These are phyloP conservation scores for Colletotrichum liaoningense DNA, from an alignment of 2,329 filamentous ascomycete genomes.

Conservation along the genomic window DNA sequence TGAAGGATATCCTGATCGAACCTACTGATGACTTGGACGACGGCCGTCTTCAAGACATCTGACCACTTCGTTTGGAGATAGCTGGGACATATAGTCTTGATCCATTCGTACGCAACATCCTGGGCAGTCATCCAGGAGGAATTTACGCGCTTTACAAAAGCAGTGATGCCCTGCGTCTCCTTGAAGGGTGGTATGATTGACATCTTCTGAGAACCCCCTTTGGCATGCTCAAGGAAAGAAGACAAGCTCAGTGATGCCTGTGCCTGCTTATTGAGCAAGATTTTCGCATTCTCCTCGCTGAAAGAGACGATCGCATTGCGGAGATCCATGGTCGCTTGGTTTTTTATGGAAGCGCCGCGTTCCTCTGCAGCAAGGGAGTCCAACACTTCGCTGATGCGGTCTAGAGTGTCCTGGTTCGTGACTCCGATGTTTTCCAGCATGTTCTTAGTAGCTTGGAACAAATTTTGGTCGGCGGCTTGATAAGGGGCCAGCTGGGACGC, in stretches of 20 bases:
- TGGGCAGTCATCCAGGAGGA: constrained; percentile 63
- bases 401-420: constrained; percentile 59
- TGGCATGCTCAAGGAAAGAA: constrained; percentile 73
- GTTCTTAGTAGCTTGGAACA: constrained; percentile 67
- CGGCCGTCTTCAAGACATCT: constrained; percentile 65
- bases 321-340: constrained; percentile 61
- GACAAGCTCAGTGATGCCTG: constrained; percentile 64
- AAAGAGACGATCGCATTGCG: constrained; percentile 61
- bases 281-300: constrained; percentile 63
- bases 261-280: constrained; percentile 65
- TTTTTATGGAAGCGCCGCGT: constrained; percentile 59
- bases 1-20: constrained; percentile 64
- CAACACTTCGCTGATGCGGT: constrained; percentile 60
- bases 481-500: constrained; percentile 67
- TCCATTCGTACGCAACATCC: constrained; percentile 71
- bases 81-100: constrained; percentile 59
- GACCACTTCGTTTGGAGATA: constrained; percentile 69
- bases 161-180: constrained; percentile 61
- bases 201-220: constrained; percentile 63
- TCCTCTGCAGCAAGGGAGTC: constrained; percentile 64
- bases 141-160: constrained; percentile 63
- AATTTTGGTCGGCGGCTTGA: constrained; percentile 66
- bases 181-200: constrained; percentile 61
- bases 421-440: constrained; percentile 67
- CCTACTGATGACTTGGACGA: constrained; percentile 67